Evolutionary conservation across 139 green algal species (phyloP), one percentile per base, ranked within the genome.

Genomic region (Diplosphaera chodatii): DNA sequence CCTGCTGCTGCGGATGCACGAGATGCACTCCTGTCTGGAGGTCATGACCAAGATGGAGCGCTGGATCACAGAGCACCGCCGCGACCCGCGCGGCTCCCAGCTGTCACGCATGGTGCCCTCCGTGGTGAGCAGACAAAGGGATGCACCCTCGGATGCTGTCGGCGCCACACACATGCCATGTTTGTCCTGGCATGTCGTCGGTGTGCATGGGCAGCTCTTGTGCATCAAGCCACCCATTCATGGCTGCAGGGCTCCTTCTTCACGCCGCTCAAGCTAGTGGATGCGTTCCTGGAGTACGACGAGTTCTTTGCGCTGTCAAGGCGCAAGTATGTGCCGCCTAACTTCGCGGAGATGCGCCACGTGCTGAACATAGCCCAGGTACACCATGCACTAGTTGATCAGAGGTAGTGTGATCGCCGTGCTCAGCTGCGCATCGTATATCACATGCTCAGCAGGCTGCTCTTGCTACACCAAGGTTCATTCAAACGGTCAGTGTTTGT

Each of bases 301-400:
- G 83, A 90, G 1, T 91, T 95, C 75, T 96, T 96, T 75, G 79
- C 86, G 33, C 83, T 98, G 25, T 89, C 81, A 1, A 78, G 90
- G 56, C 83, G 94, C 15, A 82, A 85, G 63, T 98, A 95, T 86
- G 93, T 98, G 64, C 85, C 84, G 1, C 94, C 94, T 41, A 98
- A 98, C 82, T 98, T 98, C 84, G 94, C 94, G 21, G 94, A 98
- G 87, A 80, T 98, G 62, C 81, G 94, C 1, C 92, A 97, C 77
- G 85, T 96, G 21, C 83, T 97, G 29, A 96, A 96, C 83, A 95
- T 97, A 25, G 87, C 91, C 10, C 91, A 96, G 85, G 86, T 87
- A 21, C n/a, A n/a, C n/a, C n/a, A n/a, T n/a, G n/a, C n/a, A n/a
- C n/a, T n/a, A n/a, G n/a, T n/a, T n/a, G n/a, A n/a, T n/a, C n/a